Base-by-base conservation (phyloP, 768 basidiomycete species). In the Clavulina sp. region DNA sequence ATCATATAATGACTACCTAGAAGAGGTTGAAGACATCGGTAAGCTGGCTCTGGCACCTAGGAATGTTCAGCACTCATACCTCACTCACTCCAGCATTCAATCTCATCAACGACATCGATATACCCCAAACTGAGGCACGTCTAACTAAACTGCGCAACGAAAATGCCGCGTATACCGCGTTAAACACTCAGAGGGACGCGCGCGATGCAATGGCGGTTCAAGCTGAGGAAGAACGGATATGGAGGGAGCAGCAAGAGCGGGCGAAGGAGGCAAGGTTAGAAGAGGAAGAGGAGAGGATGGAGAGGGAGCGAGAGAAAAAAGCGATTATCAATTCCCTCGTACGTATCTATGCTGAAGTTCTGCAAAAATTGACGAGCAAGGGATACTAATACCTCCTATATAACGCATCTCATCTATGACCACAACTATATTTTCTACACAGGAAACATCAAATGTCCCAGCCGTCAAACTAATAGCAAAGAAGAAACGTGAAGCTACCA, bases 21-120 rank as follows among this genome's bases (percentile, higher is more conserved):
- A 99, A 65, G 79, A 87, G 63, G 89, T 92, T 2, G 93, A 99
- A 66, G 87, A 95, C 59, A 81, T 96, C 57, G 77, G 80, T 79
- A 56, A 61, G 78, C 61, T 51, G 43, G 54, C 69, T 40, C 65
- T 58, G 18, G 47, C 40, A 41, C 57, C 43, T 57, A 24, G 29
- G 54, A 44, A 47, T 55, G 21, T 23, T 18, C 50, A 31, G 38
- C 50, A 30, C 26, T 43, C 40, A 33, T 40, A 23, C 3, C 28
- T 48, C 4, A n/a, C 24, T 43, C 32, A 19, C 28, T 7, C 49
- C 59, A 92, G 92, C 87, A 4, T 96, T 93, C 70, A 96, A 97
- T 64, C 78, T 97, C 31, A 89, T 96, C 52, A 81, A 95, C 57
- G 84, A 87, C 28, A 74, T 92, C 41, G 81, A 95, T 53, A 62